Evolutionary conservation across 495 filamentous ascomycete genomes (phyloP).

Genomic region (Penicillium ochrochloron): DNA sequence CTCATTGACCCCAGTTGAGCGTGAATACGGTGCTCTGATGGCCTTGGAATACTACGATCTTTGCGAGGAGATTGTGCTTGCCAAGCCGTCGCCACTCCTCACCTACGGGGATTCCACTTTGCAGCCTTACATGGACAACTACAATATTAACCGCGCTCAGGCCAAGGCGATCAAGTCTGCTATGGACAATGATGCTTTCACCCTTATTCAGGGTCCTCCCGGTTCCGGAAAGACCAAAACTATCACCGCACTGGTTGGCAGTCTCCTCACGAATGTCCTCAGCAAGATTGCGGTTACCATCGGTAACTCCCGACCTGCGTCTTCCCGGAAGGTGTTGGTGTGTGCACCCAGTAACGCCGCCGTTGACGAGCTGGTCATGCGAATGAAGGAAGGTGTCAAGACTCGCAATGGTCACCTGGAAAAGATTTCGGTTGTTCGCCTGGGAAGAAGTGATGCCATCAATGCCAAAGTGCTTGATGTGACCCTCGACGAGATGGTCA

Average conservation of each 20-base stretch:
- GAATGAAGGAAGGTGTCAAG: constrained; percentile 87
- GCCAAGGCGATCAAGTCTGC: constrained; percentile 92
- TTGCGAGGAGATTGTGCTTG: constrained; percentile 85
- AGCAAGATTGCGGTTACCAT: constrained; percentile 37
- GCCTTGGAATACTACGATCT: constrained; percentile 94
- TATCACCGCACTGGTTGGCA: constrained; percentile 93
- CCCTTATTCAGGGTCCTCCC: constrained; percentile 92
- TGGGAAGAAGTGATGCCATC: constrained; percentile 93
- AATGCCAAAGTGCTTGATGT: constrained; percentile 89
- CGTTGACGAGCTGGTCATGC: constrained; percentile 92
- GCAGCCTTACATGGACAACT: constrained; percentile 68
- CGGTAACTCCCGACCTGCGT: constrained; percentile 22
- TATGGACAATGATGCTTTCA: constrained; percentile 93
- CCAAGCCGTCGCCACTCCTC: constrained; percentile 85
- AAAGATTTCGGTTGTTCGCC: constrained; percentile 80
- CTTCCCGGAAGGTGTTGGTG: constrained; percentile 84
- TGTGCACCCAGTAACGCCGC: constrained; percentile 98
- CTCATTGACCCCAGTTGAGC: constrained; percentile 88
- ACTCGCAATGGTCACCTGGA: constrained; percentile 71
- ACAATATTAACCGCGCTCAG: constrained; percentile 85
- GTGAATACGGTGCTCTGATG: constrained; percentile 90
- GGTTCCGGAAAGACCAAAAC: constrained; percentile 99
- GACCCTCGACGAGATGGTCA: constrained; percentile 90
- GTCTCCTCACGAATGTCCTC: constrained; percentile 71
- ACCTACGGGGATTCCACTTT: constrained; percentile 75